These are phyloP conservation scores for Pinus albicaulis DNA, from an alignment of 75 land plant genomes.

Conservation along the genomic window DNA sequence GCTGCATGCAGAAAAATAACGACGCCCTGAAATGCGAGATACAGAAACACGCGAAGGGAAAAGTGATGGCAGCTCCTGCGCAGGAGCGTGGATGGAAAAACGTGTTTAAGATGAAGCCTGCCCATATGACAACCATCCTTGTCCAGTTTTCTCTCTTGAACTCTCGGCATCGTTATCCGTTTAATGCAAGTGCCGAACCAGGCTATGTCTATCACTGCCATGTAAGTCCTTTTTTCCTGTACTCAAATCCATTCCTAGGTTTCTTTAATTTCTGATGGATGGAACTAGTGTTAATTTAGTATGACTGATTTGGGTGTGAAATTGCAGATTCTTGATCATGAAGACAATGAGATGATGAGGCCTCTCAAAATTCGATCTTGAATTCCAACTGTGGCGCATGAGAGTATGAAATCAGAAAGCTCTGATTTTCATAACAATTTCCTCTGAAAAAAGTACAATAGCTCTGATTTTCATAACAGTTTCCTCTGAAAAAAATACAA, in stretches of 20 bases:
- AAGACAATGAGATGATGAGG: conserved; percentile 80
- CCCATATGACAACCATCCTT: conserved; percentile 46
- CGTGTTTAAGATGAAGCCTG: conserved; percentile 65
- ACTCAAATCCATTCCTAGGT: too few species aligned
- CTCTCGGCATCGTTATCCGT: conserved; percentile 27
- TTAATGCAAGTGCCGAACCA: conserved; percentile 65
- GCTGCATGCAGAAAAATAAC: conserved; percentile 42
- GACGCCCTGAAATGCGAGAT: conserved; percentile 46
- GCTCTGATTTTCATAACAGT: too few species aligned
- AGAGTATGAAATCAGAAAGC: too few species aligned
- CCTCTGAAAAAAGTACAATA: too few species aligned
- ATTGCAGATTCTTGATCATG: conserved; percentile 58
- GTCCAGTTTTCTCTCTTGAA: conserved; percentile 44
- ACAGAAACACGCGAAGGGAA: conserved; percentile 30
- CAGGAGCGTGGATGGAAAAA: conserved; percentile 80
- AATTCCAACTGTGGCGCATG: too few species aligned
- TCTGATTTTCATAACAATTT: too few species aligned
- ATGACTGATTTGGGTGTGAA: too few species aligned
- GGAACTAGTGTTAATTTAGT: too few species aligned
- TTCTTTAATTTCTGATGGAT: conserved; percentile 25
- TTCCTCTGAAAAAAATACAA: too few species aligned
- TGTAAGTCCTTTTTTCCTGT: too few species aligned
- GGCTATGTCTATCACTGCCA: conserved; percentile 13
- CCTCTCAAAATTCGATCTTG: conserved; percentile 18
- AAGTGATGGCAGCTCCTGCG: conserved; percentile 16